phyloP scores from a whole-genome alignment of 1,284 basidiomycete genomes.

The Microbotryum scabiosae region DNA sequence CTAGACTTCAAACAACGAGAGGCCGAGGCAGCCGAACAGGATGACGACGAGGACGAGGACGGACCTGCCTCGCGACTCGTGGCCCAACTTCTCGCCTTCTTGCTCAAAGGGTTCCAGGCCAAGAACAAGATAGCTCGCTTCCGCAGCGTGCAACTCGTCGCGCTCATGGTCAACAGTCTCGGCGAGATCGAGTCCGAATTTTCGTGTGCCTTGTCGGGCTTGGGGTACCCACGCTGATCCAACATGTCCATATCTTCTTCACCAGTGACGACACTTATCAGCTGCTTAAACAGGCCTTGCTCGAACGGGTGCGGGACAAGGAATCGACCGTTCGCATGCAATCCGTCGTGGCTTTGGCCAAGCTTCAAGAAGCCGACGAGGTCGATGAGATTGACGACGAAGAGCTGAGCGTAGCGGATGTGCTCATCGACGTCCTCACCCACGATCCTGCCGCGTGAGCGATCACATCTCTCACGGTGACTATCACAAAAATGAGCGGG shows the following conservation, averaged over 20 bases:
- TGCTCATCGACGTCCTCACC: constrained; percentile 51
- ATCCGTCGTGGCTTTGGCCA: constrained; percentile 74
- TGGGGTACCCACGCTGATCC: background rate
- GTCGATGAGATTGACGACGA: constrained; percentile 57
- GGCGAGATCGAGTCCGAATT: constrained; percentile 71
- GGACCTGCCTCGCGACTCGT: constrained; percentile 67
- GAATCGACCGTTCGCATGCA: constrained; percentile 74
- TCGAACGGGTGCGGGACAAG: constrained; percentile 78
- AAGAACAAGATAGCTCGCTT: constrained; percentile 85
- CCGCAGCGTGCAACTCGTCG: constrained; percentile 67
- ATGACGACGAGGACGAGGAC: constrained; percentile 59
- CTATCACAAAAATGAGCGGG: constrained; percentile 1
- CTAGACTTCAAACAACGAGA: constrained; percentile 25
- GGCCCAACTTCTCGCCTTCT: constrained; percentile 61
- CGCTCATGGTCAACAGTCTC: constrained; percentile 67
- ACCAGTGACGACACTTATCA: constrained; percentile 72
- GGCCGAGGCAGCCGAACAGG: constrained; percentile 41
- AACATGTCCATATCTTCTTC: background rate
- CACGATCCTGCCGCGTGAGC: constrained; percentile 72
- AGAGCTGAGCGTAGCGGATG: constrained; percentile 35
- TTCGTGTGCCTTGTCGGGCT: constrained; percentile 1
- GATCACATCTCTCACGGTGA: background rate
- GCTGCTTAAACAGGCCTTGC: constrained; percentile 56
- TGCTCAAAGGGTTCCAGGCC: constrained; percentile 72
- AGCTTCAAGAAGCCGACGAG: constrained; percentile 64